Evolutionary conservation across 257 asterid genomes (phyloP).

Genomic region (Ajuga chamaepitys): DNA sequence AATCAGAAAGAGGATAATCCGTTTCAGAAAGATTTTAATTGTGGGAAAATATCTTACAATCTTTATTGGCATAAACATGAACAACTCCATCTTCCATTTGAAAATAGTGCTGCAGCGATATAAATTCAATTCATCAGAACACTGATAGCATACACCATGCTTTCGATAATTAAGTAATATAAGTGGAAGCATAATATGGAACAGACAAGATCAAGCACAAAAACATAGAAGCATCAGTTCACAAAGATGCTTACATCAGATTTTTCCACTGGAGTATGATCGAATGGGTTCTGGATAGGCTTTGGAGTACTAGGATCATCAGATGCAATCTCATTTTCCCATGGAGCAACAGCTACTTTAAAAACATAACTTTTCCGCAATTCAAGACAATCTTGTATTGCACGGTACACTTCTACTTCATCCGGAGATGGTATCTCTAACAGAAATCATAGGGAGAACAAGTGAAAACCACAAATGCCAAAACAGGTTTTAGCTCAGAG

Average conservation of each 20-base stretch:
- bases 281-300: slow-evolving; percentile 78
- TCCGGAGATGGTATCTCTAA: slow-evolving; percentile 82
- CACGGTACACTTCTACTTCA: slow-evolving; percentile 72
- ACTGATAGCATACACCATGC: neutral
- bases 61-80: slow-evolving; percentile 75
- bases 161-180: neutral
- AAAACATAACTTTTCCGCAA: slow-evolving; percentile 67
- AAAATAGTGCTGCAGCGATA: slow-evolving; percentile 71
- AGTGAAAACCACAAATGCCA: slow-evolving; percentile 8
- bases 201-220: slow-evolving; percentile 15
- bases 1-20: slow-evolving; percentile 13
- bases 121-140: slow-evolving; percentile 16
- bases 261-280: slow-evolving; percentile 56
- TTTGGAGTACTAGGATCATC: slow-evolving; percentile 96
- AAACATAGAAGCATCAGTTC: neutral
- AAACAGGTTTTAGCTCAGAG: neutral
- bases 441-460: slow-evolving; percentile 16
- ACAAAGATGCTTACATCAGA: slow-evolving; percentile 56
- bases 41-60: slow-evolving; percentile 45
- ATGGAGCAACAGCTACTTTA: slow-evolving; percentile 70
- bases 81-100: slow-evolving; percentile 99
- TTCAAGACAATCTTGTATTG: slow-evolving; percentile 79
- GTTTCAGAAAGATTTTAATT: neutral
- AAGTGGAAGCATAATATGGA: neutral
- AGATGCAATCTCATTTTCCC: slow-evolving; percentile 82